These are phyloP conservation scores for Colletotrichum sp. DNA, from an alignment of 2,329 filamentous ascomycete genomes.

Conservation along the genomic window DNA sequence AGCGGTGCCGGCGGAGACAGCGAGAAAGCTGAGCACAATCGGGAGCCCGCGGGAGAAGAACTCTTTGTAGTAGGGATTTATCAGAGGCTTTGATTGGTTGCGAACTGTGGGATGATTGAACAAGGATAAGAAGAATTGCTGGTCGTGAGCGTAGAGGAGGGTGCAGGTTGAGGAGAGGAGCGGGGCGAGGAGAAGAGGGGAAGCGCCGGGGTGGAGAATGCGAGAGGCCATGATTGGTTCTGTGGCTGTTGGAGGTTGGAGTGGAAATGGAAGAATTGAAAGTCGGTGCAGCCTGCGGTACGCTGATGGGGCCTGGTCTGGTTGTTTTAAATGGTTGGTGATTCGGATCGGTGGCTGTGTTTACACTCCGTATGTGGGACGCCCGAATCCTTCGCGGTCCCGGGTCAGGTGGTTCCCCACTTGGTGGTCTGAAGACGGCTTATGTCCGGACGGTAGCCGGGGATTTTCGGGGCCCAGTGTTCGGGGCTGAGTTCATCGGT, in stretches of 20 bases:
- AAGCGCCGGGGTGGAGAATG: constrained; percentile 22
- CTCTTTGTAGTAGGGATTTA: constrained; percentile 29
- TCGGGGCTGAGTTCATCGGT: not conserved
- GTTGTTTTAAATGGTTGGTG: not conserved
- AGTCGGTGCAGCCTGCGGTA: not conserved
- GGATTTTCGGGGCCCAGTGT: not conserved
- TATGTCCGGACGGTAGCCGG: not conserved
- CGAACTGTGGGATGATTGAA: constrained; percentile 14
- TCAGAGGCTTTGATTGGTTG: constrained; percentile 14
- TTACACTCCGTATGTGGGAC: not conserved
- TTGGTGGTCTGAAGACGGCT: not conserved
- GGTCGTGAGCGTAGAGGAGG: constrained; percentile 31
- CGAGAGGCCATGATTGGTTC: constrained; percentile 23
- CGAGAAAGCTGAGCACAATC: not conserved
- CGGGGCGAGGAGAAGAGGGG: constrained; percentile 30
- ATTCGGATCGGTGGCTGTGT: not conserved
- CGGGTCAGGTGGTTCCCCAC: not conserved
- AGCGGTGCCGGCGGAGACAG: not conserved
- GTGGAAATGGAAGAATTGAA: not conserved
- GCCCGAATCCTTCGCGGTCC: not conserved
- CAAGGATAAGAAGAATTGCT: constrained; percentile 18
- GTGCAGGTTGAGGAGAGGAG: constrained; percentile 32
- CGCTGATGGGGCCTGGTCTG: not conserved
- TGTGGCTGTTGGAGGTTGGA: not conserved
- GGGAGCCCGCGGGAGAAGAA: constrained; percentile 26